Evolutionary conservation across 1,284 basidiomycete genomes (phyloP).

Genomic region (Moesziomyces globuligerus): DNA sequence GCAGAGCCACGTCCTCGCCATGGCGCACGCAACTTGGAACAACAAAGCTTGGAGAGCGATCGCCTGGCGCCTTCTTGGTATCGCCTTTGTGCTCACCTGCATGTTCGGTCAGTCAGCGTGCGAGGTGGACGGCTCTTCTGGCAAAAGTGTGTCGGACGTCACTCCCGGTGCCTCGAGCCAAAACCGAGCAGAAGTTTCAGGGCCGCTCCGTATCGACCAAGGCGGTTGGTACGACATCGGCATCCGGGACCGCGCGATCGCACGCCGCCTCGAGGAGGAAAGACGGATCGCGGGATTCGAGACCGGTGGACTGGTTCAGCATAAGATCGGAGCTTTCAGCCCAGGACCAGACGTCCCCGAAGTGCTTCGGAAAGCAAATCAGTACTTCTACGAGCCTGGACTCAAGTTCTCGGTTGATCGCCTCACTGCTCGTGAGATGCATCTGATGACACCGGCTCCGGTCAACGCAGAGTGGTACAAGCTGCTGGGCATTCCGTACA

Average conservation of each 20-base stretch:
- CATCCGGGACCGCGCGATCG: not conserved
- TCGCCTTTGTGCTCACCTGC: no score
- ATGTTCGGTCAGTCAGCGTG: no score
- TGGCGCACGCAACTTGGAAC: no score
- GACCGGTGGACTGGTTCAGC: not conserved
- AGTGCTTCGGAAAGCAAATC: not conserved
- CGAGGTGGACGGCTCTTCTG: no score
- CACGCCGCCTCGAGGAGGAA: not conserved
- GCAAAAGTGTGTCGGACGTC: not conserved
- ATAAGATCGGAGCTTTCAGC: not conserved
- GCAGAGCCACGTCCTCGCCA: no score
- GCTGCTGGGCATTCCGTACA: not conserved
- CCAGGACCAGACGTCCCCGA: not conserved
- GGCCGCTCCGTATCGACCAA: not conserved
- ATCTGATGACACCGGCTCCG: slow-evolving; percentile 14
- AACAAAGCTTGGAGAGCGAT: no score
- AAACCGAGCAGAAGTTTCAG: not conserved
- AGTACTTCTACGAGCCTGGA: not conserved
- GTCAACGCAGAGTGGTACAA: slow-evolving; percentile 1
- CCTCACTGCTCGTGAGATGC: not conserved
- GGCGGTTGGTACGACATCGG: not conserved
- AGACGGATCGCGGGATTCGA: not conserved
- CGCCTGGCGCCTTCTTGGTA: no score
- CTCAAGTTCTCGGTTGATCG: not conserved
- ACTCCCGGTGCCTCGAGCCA: not conserved